Evolutionary conservation across 371 early-diverging fungal species (phyloP), one percentile per base, ranked within the genome.

Genomic region (Mucor lusitanicus): DNA sequence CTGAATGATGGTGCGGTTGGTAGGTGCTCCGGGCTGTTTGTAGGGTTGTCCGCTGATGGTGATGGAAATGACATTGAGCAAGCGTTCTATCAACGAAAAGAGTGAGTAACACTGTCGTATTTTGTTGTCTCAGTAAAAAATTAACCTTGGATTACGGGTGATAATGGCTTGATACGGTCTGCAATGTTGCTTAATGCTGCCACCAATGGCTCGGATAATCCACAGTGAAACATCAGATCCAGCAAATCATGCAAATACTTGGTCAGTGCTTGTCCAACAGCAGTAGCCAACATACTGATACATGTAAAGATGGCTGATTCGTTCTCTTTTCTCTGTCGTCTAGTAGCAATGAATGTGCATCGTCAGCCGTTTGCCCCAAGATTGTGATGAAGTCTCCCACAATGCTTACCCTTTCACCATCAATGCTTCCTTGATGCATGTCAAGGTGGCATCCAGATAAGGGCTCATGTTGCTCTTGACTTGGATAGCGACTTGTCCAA

Each of bases 191-290:
- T 85, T 58, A 99, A 77, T 2, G 98, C 92, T 42, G 90, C 82
- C 15, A 92, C 90, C 50, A 99, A 80, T 35, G 93, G 86, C 64
- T 94, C 91, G 59, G 90, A 93, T 35, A 98, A 80, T 15, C 97
- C 97, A 23, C 89, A 84, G 3, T 90, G 85, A 71, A 99, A 96
- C 92, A 99, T 97, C 56, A 93, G 80, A 68, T 96, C 97, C 63
- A 97, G 74, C 6, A 97, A 72, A 39, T 95, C 96, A 65, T 92
- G 92, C 78, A 97, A 85, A 71, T 96, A 85, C 69, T 90, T 92
- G 1, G 92, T 93, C 60, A 97, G 79, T 1, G 91, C 92, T 39
- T 92, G 95, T 17, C 97, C 97, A 53, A 98, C 92, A 5, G 97
- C 95, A 3, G 80, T 83, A 3, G 97, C 95, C 46, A 98, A 83